Percentiles rank a stretch among this genome's conserved stretches.
phyloP scores from a whole-genome alignment of 345 rosid species.

The Populus alba region DNA sequence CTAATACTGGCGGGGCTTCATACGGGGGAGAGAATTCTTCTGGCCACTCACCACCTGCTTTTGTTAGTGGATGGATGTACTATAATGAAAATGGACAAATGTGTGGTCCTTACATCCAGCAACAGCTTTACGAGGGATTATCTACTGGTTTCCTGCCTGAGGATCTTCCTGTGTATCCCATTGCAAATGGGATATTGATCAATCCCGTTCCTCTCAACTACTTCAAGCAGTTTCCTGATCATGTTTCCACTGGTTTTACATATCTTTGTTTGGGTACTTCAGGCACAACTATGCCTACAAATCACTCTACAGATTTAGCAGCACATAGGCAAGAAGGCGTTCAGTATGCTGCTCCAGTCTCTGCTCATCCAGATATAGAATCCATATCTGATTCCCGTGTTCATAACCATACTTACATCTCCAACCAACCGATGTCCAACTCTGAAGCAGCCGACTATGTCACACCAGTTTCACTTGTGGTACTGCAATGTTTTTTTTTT shows the following conservation, averaged over 20 bases:
- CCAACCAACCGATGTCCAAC: conserved; percentile 31
- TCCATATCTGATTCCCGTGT: conserved; percentile 30
- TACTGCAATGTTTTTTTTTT: conserved; percentile 23
- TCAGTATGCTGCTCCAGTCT: conserved; percentile 27
- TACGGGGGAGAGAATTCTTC: conserved; percentile 37
- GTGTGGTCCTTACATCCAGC: conserved; percentile 92
- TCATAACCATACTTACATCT: conserved; percentile 23
- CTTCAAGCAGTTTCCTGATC: conserved; percentile 88
- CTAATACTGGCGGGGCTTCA: conserved; percentile 39
- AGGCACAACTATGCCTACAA: conserved; percentile 25
- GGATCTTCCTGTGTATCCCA: conserved; percentile 83
- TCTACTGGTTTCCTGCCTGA: conserved; percentile 79
- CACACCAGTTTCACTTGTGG: conserved; percentile 43
- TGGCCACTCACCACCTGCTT: conserved; percentile 34
- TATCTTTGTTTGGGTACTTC: conserved; percentile 41
- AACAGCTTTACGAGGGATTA: conserved; percentile 78
- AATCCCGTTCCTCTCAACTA: conserved; percentile 75
- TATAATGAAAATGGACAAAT: conserved; percentile 73
- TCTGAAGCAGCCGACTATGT: conserved; percentile 25
- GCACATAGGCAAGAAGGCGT: conserved; percentile 26
- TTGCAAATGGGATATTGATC: conserved; percentile 51
- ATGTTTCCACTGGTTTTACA: conserved; percentile 75
- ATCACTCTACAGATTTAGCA: conserved; percentile 17
- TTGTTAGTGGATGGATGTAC: conserved; percentile 88
- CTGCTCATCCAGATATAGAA: conserved; percentile 25